A percentile compares a stretch with the other conserved stretches of the same genome.
Evolutionary conservation across 257 asterid species (phyloP).

Genomic region (Plantago elongata): DNA sequence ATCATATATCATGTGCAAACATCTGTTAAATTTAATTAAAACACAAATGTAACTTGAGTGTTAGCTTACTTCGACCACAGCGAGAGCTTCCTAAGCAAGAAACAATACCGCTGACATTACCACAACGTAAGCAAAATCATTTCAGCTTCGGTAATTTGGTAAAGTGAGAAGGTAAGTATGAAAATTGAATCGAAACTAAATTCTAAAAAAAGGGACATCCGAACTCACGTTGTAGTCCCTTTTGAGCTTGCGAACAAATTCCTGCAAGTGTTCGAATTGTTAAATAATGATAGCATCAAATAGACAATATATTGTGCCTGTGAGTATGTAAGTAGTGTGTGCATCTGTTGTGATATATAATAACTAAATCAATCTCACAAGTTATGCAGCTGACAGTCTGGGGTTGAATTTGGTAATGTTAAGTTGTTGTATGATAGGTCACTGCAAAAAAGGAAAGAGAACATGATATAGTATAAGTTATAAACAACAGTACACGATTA

Average conservation of each 20-base stretch:
- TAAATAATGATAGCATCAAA: conserved; percentile 13
- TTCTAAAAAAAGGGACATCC: not conserved
- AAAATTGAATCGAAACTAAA: not conserved
- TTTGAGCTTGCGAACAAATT: conserved; percentile 60
- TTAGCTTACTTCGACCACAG: conserved; percentile 46
- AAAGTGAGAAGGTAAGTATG: conserved; percentile 2
- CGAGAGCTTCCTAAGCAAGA: conserved; percentile 40
- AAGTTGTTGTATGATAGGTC: conserved; percentile 65
- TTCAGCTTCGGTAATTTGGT: conserved; percentile 13
- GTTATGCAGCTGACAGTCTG: conserved; percentile 32
- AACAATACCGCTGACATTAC: conserved; percentile 38
- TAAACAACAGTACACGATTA: too few relatives aligned
- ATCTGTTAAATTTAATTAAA: not conserved
- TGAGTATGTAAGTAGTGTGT: not conserved
- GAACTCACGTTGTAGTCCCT: conserved; percentile 48
- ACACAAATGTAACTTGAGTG: not conserved
- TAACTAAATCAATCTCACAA: conserved; percentile 37
- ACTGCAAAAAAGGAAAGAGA: conserved; percentile 29
- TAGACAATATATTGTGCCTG: not conserved
- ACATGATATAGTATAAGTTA: not conserved
- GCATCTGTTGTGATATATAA: not conserved
- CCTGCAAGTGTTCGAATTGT: conserved; percentile 25
- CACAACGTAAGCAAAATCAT: not conserved
- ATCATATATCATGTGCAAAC: not conserved
- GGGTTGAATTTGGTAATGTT: conserved; percentile 22